Percentiles rank a stretch among this genome's conserved stretches.
These are phyloP conservation scores for Wakefieldia striispora DNA, from an alignment of 768 basidiomycete genomes.

Conservation along the genomic window DNA sequence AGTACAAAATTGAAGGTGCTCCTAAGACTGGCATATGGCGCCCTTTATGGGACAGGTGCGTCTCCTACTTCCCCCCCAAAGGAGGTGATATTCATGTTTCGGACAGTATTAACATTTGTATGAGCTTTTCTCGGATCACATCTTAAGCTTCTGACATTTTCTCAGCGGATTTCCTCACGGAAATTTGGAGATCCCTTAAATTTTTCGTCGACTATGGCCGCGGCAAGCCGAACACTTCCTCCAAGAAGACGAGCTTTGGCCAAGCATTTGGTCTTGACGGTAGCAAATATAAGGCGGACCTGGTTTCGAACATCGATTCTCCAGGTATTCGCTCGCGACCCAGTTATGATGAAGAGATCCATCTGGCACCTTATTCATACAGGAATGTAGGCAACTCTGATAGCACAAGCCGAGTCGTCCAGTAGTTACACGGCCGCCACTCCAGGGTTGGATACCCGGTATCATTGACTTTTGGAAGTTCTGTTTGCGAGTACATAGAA, in stretches of 20 bases:
- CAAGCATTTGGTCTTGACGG: constrained; percentile 39
- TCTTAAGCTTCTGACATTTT: constrained; percentile 6
- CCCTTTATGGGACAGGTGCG: constrained; percentile 65
- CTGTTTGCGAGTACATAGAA: background rate
- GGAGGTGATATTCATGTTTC: constrained; percentile 3
- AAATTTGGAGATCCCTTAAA: constrained; percentile 60
- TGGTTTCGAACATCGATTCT: constrained; percentile 6
- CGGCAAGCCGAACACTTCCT: constrained; percentile 29
- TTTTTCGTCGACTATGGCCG: constrained; percentile 52
- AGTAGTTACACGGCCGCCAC: background rate
- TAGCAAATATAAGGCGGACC: constrained; percentile 15
- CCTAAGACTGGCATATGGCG: constrained; percentile 59
- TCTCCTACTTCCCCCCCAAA: background rate
- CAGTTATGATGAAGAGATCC: constrained; percentile 43
- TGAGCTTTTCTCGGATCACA: constrained; percentile 12
- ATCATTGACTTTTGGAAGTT: background rate
- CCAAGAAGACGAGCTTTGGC: constrained; percentile 34
- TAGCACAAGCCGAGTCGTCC: constrained; percentile 4
- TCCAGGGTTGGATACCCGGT: background rate
- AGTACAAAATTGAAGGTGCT: constrained; percentile 53
- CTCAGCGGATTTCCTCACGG: constrained; percentile 61
- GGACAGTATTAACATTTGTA: constrained; percentile 46
- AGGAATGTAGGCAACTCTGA: constrained; percentile 3
- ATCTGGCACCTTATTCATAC: constrained; percentile 38
- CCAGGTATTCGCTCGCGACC: constrained; percentile 12